phyloP scores from a whole-genome alignment of 805 yeast genomes.

The Crinitomyces ghanaensis region DNA sequence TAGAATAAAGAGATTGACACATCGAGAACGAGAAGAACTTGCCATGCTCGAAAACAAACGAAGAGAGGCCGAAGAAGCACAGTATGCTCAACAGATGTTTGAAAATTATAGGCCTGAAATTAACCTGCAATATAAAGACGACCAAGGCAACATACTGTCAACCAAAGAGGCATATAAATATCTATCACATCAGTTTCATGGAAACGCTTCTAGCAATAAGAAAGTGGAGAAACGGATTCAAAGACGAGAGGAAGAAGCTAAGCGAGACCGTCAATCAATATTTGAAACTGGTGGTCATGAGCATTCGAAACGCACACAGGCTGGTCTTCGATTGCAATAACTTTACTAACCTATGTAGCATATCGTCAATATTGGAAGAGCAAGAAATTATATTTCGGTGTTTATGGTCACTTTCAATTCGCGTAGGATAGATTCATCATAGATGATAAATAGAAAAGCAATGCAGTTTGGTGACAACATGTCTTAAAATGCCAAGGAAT shows the following conservation, averaged over 20 bases:
- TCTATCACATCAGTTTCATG: conserved; percentile 71
- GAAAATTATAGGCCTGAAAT: conserved; percentile 34
- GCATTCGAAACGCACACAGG: not conserved
- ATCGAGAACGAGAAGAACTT: conserved; percentile 24
- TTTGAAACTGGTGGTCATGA: conserved; percentile 2
- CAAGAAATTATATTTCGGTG: too few species aligned
- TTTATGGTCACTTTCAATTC: too few species aligned
- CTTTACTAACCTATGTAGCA: too few species aligned
- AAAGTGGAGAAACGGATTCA: conserved; percentile 25
- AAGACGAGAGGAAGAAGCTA: conserved; percentile 20
- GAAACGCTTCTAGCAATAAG: conserved; percentile 30
- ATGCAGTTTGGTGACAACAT: too few species aligned
- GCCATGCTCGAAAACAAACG: conserved; percentile 20
- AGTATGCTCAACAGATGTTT: conserved; percentile 22
- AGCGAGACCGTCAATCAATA: conserved; percentile 14
- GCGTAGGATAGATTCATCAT: too few species aligned
- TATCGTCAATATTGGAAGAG: too few species aligned
- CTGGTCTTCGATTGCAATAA: conserved; percentile 2
- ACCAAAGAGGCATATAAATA: conserved; percentile 68
- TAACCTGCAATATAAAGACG: conserved; percentile 49
- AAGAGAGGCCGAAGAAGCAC: conserved; percentile 23
- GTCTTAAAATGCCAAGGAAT: too few species aligned
- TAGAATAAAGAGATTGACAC: conserved; percentile 20
- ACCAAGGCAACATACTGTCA: conserved; percentile 44
- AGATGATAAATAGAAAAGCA: too few species aligned